A percentile compares a stretch with the other conserved stretches of the same genome.
These are phyloP conservation scores for Suillus placidus DNA, from an alignment of 768 basidiomycete species.

Conservation along the genomic window DNA sequence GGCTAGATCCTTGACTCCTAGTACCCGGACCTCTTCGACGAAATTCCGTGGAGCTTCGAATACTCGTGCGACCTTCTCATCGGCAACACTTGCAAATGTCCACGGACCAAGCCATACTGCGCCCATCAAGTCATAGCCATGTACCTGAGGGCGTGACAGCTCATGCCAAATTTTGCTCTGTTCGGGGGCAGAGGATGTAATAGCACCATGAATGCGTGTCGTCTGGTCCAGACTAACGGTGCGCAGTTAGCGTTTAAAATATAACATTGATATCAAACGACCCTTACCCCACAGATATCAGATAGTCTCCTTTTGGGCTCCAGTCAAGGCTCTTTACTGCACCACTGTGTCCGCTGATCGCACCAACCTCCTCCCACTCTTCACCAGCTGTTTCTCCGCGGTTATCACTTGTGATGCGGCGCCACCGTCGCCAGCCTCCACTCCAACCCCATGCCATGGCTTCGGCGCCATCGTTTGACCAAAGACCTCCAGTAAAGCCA, in stretches of 20 bases:
- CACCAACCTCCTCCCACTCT: conserved; percentile 76
- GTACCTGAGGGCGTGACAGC: conserved; percentile 89
- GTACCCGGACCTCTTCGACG: conserved; percentile 58
- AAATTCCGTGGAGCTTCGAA: conserved; percentile 91
- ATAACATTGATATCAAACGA: not conserved
- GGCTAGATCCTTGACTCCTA: conserved; percentile 50
- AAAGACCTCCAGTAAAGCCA: conserved; percentile 90
- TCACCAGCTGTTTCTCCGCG: conserved; percentile 35
- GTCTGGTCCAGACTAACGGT: conserved; percentile 82
- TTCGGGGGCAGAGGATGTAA: conserved; percentile 28
- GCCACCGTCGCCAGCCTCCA: conserved; percentile 93
- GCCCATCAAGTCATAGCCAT: conserved; percentile 91
- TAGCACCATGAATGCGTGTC: conserved; percentile 79
- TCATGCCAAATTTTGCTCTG: conserved; percentile 77
- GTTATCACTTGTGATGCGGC: conserved; percentile 32
- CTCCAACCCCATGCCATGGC: conserved; percentile 91
- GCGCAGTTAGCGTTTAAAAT: conserved; percentile 8
- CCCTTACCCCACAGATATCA: conserved; percentile 81
- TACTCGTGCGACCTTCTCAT: conserved; percentile 93
- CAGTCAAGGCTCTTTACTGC: conserved; percentile 81
- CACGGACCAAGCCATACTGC: conserved; percentile 75
- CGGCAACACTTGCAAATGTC: conserved; percentile 87
- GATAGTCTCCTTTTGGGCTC: conserved; percentile 85
- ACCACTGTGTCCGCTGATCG: conserved; percentile 83
- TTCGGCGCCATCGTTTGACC: conserved; percentile 65